Percentiles rank a stretch among this genome's conserved stretches.
Conservation (phyloP, 108 stramenopile genomes). For the Fragilariopsis cylindrus region DNA sequence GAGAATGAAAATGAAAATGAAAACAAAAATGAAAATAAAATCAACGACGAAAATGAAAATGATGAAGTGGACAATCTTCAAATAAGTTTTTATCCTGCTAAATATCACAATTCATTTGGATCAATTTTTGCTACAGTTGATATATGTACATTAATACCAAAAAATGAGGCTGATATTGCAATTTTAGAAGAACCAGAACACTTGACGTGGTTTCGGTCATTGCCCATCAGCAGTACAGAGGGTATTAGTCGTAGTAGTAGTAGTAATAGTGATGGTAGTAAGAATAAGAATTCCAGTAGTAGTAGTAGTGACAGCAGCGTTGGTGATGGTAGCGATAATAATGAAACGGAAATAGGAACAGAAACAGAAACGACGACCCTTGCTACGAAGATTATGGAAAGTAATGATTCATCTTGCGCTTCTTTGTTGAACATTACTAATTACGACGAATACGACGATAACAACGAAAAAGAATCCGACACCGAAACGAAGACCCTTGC, state of each 20-base stretch:
- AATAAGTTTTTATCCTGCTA: slow-evolving; percentile 70
- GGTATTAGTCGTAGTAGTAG: not conserved
- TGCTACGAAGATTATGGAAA: not conserved
- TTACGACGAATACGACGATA: not conserved
- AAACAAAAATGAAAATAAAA: not conserved
- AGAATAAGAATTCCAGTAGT: too few species aligned
- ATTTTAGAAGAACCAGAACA: slow-evolving; percentile 97
- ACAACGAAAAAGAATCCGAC: not conserved
- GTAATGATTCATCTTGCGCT: not conserved
- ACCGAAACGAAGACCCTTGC: not conserved
- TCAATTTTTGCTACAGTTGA: slow-evolving; percentile 91
- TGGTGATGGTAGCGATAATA: not conserved
- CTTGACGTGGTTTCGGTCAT: slow-evolving; percentile 88
- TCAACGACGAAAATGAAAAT: not conserved
- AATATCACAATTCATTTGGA: slow-evolving; percentile 71
- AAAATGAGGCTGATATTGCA: slow-evolving; percentile 83
- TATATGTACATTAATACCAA: slow-evolving; percentile 71
- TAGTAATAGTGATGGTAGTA: too few species aligned
- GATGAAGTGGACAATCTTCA: slow-evolving; percentile 48
- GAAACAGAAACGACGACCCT: not conserved
- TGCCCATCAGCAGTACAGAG: not conserved
- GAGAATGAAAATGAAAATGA: not conserved
- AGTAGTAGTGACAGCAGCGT: too few species aligned
- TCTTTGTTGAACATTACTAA: not conserved
- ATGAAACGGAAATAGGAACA: slow-evolving; percentile 8